A percentile compares a stretch with the other conserved stretches of the same genome.
Evolutionary conservation across 306 rosid genomes (phyloP).

Genomic region (Cicer cuneatum): DNA sequence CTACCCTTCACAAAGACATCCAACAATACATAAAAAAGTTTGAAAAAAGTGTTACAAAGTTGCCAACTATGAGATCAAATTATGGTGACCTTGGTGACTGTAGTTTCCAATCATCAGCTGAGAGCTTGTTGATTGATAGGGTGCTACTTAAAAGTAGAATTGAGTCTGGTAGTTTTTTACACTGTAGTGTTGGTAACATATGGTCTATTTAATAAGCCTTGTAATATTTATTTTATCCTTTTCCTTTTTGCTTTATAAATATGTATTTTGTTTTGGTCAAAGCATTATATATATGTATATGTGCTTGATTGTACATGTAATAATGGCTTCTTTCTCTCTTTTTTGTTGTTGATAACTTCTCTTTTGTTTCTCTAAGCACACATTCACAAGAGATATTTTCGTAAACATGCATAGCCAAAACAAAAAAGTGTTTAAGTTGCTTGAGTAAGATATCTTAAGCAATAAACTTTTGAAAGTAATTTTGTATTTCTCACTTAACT

Average conservation of each 20-base stretch:
- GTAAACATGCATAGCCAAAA: too few species aligned
- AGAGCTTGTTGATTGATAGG: slow-evolving; percentile 64
- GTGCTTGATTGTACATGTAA: neutral
- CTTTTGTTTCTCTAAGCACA: neutral
- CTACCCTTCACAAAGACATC: slow-evolving; percentile 56
- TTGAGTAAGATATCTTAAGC: too few species aligned
- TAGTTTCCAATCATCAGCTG: slow-evolving; percentile 52
- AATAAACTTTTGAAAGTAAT: too few species aligned
- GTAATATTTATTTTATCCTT: slow-evolving; percentile 25
- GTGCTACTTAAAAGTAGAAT: slow-evolving; percentile 58
- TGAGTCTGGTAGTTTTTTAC: slow-evolving; percentile 66
- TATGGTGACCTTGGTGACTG: slow-evolving; percentile 50
- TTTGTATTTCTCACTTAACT: too few species aligned
- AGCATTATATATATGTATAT: slow-evolving; percentile 13
- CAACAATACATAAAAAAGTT: slow-evolving; percentile 66
- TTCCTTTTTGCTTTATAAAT: neutral
- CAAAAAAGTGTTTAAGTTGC: too few species aligned
- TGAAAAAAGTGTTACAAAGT: slow-evolving; percentile 52
- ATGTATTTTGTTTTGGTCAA: too few species aligned
- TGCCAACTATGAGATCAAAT: slow-evolving; percentile 46
- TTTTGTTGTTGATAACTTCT: neutral
- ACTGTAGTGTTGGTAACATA: slow-evolving; percentile 58
- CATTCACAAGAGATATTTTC: neutral
- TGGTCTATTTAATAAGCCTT: slow-evolving; percentile 33
- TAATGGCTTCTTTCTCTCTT: neutral